Base-by-base conservation (phyloP, 176 grass and related monocot genomes). In the Miscanthus lutarioriparius region DNA sequence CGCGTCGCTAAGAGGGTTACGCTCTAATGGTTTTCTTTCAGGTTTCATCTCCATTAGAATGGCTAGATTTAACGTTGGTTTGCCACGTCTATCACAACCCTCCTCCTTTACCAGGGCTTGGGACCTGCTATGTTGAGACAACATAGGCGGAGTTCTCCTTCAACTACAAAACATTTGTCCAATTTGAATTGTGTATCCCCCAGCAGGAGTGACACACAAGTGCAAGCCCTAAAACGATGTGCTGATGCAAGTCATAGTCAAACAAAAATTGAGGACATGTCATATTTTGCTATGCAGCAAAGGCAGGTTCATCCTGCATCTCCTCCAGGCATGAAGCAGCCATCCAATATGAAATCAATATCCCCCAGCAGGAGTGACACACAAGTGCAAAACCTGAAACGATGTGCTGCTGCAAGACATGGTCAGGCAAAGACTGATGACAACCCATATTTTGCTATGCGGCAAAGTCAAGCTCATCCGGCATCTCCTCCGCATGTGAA, bases 311-410 rank as follows among this genome's bases (percentile, higher is more conserved):
- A 11, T 66, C 58, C 33, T 58, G 14, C 35, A 80, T 84, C 75
- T 74, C 48, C 41, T 62, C 22, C 54, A 67, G 33, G 22, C 11
- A 10, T 48, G 25, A 80, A 67, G 5, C 78, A 80, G 9, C n/a
- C 25, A 16, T 66, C 33, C 35, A 58, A 22, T 25, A 76, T 36
- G 63, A 85, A 61, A 38, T 39, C 27, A 43, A 2, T 51, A 22
- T 85, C 48, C 26, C 76, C 70, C 12, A 58, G 33, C 80, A 70
- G 58, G 87, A 75, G 37, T 74, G 70, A 72, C 39, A 61, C 17
- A 67, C 76, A 74, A 74, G 35, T 59, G 22, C 30, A 16, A 30
- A 5, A n/a, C 63, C 30, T 47, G 63, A 85, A 79, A 80, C 75
- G 6, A 79, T 20, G 7, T 43, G 56, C 44, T 43, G 32, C 43